A percentile compares a stretch with the other conserved stretches of the same genome.
Evolutionary conservation across 768 basidiomycete species (phyloP).

Genomic region (Panaeolus papilionaceus): DNA sequence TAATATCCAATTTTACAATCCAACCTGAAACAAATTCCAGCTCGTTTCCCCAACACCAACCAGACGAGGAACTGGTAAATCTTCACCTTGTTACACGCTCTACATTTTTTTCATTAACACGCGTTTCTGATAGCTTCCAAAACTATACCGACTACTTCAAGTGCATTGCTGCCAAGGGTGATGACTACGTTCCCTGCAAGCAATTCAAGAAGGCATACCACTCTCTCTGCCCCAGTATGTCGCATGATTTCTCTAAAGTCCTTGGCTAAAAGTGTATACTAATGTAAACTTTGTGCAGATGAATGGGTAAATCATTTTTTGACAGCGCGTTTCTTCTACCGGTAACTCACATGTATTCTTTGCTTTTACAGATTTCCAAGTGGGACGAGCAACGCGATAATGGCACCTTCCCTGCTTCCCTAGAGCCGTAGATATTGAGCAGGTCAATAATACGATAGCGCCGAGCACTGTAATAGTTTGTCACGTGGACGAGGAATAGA

Average conservation of each 20-base stretch:
- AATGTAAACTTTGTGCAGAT: constrained; percentile 52
- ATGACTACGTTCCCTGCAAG: constrained; percentile 98
- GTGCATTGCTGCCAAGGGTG: constrained; percentile 95
- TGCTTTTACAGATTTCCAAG: constrained; percentile 66
- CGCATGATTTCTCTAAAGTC: constrained; percentile 4
- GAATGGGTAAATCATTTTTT: constrained; percentile 75
- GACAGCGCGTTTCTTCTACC: constrained; percentile 2
- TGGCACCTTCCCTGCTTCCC: constrained; percentile 90
- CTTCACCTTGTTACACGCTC: constrained; percentile 14
- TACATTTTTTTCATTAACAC: neutral
- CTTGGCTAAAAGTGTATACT: constrained; percentile 10
- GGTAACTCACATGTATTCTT: constrained; percentile 21
- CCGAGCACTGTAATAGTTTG: constrained; percentile 19
- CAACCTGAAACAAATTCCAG: constrained; percentile 41
- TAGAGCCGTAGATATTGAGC: constrained; percentile 58
- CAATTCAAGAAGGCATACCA: constrained; percentile 97
- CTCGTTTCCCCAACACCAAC: constrained; percentile 90
- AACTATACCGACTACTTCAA: constrained; percentile 99
- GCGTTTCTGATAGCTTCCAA: constrained; percentile 66
- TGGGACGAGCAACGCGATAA: constrained; percentile 96
- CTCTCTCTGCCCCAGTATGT: constrained; percentile 96
- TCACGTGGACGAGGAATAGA: constrained; percentile 25
- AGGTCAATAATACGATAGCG: constrained; percentile 11
- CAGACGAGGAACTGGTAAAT: constrained; percentile 95
- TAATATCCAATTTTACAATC: neutral